Conservation (phyloP, 352 stramenopile genomes). For the Pythium utonaiense region DNA sequence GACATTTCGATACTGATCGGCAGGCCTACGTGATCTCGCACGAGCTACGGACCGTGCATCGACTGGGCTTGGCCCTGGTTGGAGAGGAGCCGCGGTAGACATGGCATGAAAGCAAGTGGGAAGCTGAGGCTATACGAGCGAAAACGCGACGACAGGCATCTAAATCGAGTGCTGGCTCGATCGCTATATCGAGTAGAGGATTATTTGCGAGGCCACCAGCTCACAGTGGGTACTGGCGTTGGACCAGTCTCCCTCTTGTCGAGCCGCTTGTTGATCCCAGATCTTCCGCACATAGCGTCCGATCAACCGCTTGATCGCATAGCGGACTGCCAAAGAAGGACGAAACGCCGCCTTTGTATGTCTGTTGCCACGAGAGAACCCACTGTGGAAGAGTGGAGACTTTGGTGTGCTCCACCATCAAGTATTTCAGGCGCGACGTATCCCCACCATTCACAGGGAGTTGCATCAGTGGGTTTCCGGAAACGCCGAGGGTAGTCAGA, state of each 20-base stretch:
- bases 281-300: background rate
- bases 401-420: slow-evolving; percentile 5
- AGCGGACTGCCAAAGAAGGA: slow-evolving; percentile 8
- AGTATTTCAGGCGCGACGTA: background rate
- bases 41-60: background rate
- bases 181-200: too few relatives aligned
- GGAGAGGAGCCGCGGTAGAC: background rate
- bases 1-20: background rate
- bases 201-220: too few relatives aligned
- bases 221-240: background rate
- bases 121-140: too few relatives aligned
- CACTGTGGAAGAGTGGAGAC: background rate
- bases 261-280: background rate
- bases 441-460: background rate
- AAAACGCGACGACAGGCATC: too few relatives aligned
- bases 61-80: background rate
- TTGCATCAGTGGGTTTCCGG: background rate
- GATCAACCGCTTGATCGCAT: background rate
- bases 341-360: background rate
- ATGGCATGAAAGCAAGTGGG: too few relatives aligned
- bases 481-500: background rate
- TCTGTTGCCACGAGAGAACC: background rate
- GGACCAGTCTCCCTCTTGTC: background rate
- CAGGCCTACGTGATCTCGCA: background rate
- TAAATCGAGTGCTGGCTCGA: too few relatives aligned